Evolutionary conservation across 306 rosid species (phyloP).

Genomic region (Benincasa hispida): DNA sequence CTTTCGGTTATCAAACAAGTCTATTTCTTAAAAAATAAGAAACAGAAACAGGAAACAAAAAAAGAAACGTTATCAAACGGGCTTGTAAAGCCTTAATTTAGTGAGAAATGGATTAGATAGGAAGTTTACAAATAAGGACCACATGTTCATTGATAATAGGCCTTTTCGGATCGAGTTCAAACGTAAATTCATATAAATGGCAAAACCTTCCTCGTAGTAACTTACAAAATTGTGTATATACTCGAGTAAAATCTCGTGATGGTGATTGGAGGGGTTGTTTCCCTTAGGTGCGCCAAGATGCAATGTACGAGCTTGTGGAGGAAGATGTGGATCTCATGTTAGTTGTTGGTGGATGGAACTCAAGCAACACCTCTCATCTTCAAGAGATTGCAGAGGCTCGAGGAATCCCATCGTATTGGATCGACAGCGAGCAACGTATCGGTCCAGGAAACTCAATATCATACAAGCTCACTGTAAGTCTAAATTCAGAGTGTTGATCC

Average conservation of each 20-base stretch:
- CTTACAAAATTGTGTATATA: background rate
- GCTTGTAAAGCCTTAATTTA: background rate
- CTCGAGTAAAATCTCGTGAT: background rate
- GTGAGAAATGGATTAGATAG: background rate
- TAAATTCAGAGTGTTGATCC: background rate
- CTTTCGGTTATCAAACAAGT: too few relatives aligned
- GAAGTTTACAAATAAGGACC: background rate
- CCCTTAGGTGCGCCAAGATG: slow-evolving; percentile 89
- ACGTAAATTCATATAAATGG: background rate
- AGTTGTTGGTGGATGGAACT: slow-evolving; percentile 96
- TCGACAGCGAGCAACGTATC: slow-evolving; percentile 78
- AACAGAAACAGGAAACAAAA: too few relatives aligned
- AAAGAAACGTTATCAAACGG: too few relatives aligned
- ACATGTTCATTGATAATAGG: background rate
- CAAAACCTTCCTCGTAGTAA: background rate
- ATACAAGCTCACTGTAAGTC: slow-evolving; percentile 49
- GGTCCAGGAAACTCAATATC: slow-evolving; percentile 91
- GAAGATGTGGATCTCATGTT: slow-evolving; percentile 58
- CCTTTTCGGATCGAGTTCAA: background rate
- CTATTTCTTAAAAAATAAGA: too few relatives aligned
- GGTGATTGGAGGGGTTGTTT: background rate
- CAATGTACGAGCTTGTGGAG: slow-evolving; percentile 86
- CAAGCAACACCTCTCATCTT: slow-evolving; percentile 88
- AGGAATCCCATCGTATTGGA: slow-evolving; percentile 88
- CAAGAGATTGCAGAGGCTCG: slow-evolving; percentile 94